These are phyloP conservation scores for Logfia minima DNA, from an alignment of 129 eudicot species.

Conservation along the genomic window DNA sequence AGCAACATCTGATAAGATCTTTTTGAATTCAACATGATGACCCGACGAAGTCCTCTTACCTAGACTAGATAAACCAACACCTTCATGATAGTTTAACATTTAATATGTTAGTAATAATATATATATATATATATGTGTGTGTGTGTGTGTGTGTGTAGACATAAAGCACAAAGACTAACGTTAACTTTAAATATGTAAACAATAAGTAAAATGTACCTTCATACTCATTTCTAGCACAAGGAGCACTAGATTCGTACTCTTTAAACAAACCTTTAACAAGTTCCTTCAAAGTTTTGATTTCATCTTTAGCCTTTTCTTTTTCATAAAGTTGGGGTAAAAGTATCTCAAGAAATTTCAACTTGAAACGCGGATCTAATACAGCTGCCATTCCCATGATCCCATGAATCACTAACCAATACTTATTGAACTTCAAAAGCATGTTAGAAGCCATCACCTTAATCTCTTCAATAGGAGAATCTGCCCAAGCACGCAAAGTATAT, in stretches of 20 bases:
- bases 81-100: not conserved
- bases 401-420: not conserved
- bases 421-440: too few relatives aligned
- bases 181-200: not conserved
- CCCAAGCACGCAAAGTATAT: slow-evolving; percentile 8
- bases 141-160: not conserved
- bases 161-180: not conserved
- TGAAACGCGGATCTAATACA: not conserved
- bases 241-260: not conserved
- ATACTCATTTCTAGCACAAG: not conserved
- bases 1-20: not conserved
- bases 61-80: not conserved
- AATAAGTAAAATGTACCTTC: not conserved
- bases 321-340: not conserved
- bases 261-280: not conserved
- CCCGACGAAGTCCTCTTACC: not conserved
- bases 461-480: not conserved
- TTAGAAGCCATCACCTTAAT: too few relatives aligned
- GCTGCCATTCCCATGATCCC: slow-evolving; percentile 1
- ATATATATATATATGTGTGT: not conserved
- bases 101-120: not conserved
- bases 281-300: not conserved
- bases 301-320: not conserved
- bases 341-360: slow-evolving; percentile 5
- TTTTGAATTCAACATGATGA: not conserved